Evolutionary conservation across 2,329 filamentous ascomycete species (phyloP).

Genomic region (Tetracladium maxilliforme): DNA sequence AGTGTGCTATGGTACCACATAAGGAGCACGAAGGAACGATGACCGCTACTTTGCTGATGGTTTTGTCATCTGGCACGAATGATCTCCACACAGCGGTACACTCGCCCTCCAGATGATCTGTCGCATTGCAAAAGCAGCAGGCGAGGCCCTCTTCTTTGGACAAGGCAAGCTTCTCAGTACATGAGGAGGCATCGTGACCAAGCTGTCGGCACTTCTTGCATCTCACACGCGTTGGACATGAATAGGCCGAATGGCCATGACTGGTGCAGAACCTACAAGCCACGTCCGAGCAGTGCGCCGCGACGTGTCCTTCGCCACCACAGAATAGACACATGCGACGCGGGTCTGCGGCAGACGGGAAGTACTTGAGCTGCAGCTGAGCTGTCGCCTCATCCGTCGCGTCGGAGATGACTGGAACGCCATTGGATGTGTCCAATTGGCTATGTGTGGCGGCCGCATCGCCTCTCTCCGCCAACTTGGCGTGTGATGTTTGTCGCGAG

Average conservation of each 20-base stretch:
- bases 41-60: constrained; percentile 29
- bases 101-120: constrained; percentile 39
- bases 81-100: constrained; percentile 49
- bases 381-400: background rate
- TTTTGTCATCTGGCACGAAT: constrained; percentile 25
- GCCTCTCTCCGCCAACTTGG: too few species aligned
- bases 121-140: constrained; percentile 44
- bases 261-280: constrained; percentile 32
- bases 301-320: constrained; percentile 29
- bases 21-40: constrained; percentile 38
- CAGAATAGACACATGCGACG: constrained; percentile 35
- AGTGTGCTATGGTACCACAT: constrained; percentile 40
- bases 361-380: constrained; percentile 30
- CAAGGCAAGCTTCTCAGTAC: constrained; percentile 37
- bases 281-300: constrained; percentile 26
- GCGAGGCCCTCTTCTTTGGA: constrained; percentile 35
- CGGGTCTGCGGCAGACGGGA: constrained; percentile 29
- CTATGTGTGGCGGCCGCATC: too few species aligned
- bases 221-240: constrained; percentile 32
- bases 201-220: constrained; percentile 47
- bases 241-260: constrained; percentile 28
- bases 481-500: too few species aligned
- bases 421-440: too few species aligned
- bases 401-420: too few species aligned
- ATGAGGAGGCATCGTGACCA: constrained; percentile 38